Base-by-base conservation (phyloP, 306 rosid genomes). In the Hippophae gyantsensis region DNA sequence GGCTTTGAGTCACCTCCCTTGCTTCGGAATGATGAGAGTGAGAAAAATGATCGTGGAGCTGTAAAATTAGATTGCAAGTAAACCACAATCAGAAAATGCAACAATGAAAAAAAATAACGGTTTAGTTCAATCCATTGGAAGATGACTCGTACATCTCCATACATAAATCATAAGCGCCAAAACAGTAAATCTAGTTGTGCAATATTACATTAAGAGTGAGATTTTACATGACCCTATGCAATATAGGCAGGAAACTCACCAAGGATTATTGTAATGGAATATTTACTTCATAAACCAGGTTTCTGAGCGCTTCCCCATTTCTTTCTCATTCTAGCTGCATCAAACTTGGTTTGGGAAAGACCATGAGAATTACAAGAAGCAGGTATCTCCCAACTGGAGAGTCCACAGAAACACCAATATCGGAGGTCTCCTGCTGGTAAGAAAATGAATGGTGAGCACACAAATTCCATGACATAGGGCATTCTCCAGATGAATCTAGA, bases 231-330 rank as follows among this genome's bases (percentile, higher is more conserved):
- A 1, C 23, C 23, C 23, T 18, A 80, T 54, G 94, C 74, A 78
- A 79, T 89, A 54, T 89, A 69, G 65, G 81, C 89, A 61, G 86
- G 69, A 69, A 76, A 18, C 23, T 18, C 23, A 18, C 23, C 23
- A 18, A 18, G 23, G 23, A 18, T 18, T 18, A 18, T 18, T 18
- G 23, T 18, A 18, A 18, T 18, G 23, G 23, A 18, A 18, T 18
- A 18, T 18, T 18, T 18, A 18, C 23, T 18, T 18, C 23, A 18
- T 18, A 18, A 18, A 18, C 23, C 55, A 53, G 99, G 97, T 43
- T 89, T 88, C 78, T 93, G 97, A 66, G 95, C 89, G 67, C 95
- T 84, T 66, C 97, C 97, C 99, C 99, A 93, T 79, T 93, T 93
- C 80, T 89, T 93, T 77, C 99, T 82, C 94, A 89, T 93, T 76